phyloP scores from a whole-genome alignment of 2,329 filamentous ascomycete species.

The Chaetomiaceae sp. region DNA sequence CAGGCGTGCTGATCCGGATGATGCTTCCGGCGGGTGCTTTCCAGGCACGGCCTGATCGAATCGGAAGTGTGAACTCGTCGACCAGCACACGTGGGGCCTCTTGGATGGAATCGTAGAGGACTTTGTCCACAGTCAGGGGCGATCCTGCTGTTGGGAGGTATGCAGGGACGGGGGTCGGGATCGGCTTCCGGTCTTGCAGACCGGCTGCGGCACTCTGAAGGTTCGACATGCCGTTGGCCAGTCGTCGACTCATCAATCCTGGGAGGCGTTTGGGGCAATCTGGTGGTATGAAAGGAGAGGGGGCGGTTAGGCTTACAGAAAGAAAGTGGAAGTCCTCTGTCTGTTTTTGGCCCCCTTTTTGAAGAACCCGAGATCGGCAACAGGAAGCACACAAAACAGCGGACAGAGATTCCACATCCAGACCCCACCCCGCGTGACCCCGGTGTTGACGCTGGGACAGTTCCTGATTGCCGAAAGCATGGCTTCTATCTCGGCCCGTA shows the following conservation, averaged over 20 bases:
- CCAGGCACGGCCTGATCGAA: conserved; percentile 72
- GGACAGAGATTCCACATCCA: no score
- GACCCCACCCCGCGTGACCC: no score
- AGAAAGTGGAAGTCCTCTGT: no score
- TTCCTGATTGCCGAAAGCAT: no score
- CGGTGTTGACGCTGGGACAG: no score
- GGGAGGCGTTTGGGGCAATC: no score
- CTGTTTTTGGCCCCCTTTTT: no score
- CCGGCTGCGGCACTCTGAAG: not conserved
- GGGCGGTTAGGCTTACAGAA: no score
- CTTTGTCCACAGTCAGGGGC: conserved; percentile 37
- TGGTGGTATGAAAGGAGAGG: no score
- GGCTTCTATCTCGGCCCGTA: no score
- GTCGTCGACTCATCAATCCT: not conserved
- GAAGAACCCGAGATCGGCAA: no score
- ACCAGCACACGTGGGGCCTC: conserved; percentile 38
- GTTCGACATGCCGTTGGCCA: not conserved
- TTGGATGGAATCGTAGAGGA: conserved; percentile 59
- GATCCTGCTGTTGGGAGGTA: conserved; percentile 22
- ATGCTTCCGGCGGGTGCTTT: conserved; percentile 63
- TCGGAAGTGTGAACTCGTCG: conserved; percentile 60
- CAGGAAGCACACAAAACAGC: no score
- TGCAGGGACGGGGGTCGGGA: conserved; percentile 40
- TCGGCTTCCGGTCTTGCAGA: not conserved
- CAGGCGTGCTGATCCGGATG: conserved; percentile 68